Percentiles rank a stretch among this genome's conserved stretches.
Evolutionary conservation across 306 rosid genomes (phyloP).

Genomic region (Cercis canadensis): DNA sequence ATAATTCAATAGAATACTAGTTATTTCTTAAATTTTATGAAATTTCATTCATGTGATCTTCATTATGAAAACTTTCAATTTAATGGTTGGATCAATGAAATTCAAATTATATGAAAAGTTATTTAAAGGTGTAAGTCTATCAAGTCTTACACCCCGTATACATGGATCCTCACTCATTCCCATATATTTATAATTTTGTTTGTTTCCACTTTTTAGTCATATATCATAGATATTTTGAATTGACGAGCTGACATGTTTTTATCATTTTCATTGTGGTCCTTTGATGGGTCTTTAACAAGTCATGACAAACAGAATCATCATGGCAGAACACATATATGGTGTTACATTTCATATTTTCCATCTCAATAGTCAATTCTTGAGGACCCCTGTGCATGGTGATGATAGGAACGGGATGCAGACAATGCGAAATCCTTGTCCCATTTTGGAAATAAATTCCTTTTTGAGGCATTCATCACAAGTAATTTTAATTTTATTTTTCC

Average conservation of each 20-base stretch:
- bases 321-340: constrained; percentile 16
- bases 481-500: constrained; percentile 34
- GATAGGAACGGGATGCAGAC: constrained; percentile 54
- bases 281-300: not conserved
- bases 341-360: constrained; percentile 19
- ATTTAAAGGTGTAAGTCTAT: too few species aligned
- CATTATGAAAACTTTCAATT: too few species aligned
- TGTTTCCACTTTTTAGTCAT: not conserved
- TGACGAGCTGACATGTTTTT: too few species aligned
- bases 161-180: too few species aligned
- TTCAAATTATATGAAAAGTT: too few species aligned
- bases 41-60: too few species aligned
- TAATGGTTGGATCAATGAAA: too few species aligned
- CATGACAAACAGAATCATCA: not conserved
- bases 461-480: constrained; percentile 94
- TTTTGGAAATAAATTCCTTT: constrained; percentile 44
- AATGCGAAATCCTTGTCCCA: constrained; percentile 30
- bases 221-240: too few species aligned
- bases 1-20: too few species aligned
- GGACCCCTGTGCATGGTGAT: constrained; percentile 2
- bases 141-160: too few species aligned
- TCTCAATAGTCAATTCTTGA: constrained; percentile 23
- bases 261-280: not conserved
- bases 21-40: too few species aligned
- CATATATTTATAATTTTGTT: not conserved